These are phyloP conservation scores for Limnanthes douglasii DNA, from an alignment of 345 rosid genomes.

Conservation along the genomic window DNA sequence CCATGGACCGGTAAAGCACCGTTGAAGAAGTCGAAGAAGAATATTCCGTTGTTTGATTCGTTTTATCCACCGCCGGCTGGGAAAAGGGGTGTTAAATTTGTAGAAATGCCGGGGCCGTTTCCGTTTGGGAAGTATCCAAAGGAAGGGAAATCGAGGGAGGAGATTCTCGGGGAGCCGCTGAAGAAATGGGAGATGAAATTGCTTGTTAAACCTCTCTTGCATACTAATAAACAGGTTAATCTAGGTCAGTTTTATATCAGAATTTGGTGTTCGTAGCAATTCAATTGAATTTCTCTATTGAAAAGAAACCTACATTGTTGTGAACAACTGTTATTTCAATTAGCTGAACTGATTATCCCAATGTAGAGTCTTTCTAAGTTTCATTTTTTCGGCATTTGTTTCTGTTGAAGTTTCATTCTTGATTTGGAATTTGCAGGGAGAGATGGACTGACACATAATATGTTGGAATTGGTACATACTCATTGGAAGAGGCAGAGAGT, in stretches of 20 bases:
- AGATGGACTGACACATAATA: conserved; percentile 91
- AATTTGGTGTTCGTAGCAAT: neutral
- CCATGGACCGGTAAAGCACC: conserved; percentile 99
- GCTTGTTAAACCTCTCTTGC: conserved; percentile 52
- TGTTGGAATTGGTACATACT: conserved; percentile 80
- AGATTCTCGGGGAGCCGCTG: conserved; percentile 73
- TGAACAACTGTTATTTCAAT: too few relatives aligned
- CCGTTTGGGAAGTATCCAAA: conserved; percentile 48
- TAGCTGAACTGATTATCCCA: too few relatives aligned
- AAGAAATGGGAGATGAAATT: conserved; percentile 64
- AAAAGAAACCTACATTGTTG: too few relatives aligned
- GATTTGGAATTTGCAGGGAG: conserved; percentile 30
- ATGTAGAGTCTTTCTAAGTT: neutral
- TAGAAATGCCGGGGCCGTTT: conserved; percentile 67
- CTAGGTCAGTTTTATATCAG: conserved; percentile 35
- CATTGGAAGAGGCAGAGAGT: conserved; percentile 87
- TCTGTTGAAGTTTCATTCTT: neutral
- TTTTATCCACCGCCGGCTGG: conserved; percentile 51
- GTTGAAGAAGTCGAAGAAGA: conserved; percentile 59
- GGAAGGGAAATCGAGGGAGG: conserved; percentile 48
- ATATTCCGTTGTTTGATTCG: conserved; percentile 66
- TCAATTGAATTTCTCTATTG: too few relatives aligned
- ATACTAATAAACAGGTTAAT: conserved; percentile 83
- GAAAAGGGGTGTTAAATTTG: conserved; percentile 38
- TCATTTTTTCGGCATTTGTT: neutral